phyloP scores from a whole-genome alignment of 2,329 filamentous ascomycete species.

The Trichophyton mentagrophytes region DNA sequence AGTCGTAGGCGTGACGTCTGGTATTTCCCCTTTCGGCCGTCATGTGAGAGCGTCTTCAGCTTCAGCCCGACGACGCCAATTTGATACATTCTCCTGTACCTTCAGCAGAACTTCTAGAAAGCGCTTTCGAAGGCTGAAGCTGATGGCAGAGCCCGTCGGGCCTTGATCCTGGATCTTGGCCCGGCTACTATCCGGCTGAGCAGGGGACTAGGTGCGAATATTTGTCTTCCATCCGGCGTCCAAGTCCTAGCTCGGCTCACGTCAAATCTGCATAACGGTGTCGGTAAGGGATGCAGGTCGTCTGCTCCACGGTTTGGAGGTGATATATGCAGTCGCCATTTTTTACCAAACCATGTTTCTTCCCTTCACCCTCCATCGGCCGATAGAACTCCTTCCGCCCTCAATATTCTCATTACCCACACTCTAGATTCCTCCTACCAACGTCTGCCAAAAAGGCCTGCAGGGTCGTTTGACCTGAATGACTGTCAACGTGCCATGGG shows the following conservation, averaged over 20 bases:
- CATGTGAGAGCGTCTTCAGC: not conserved
- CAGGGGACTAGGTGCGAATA: not conserved
- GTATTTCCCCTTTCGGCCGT: not conserved
- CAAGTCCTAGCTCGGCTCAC: too few species aligned
- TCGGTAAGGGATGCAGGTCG: too few species aligned
- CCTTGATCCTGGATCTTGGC: not conserved
- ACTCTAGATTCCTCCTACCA: too few species aligned
- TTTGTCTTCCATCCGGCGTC: not conserved
- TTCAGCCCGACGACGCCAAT: not conserved
- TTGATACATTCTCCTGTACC: not conserved
- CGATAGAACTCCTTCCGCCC: too few species aligned
- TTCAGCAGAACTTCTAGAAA: not conserved
- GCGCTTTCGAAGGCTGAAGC: not conserved
- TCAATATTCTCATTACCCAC: too few species aligned
- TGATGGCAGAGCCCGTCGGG: not conserved
- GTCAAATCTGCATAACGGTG: too few species aligned
- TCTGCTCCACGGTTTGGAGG: not conserved
- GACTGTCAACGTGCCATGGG: too few species aligned
- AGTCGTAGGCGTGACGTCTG: not conserved
- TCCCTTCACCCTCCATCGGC: not conserved
- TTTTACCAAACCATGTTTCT: not conserved
- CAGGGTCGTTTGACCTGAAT: too few species aligned
- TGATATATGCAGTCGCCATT: not conserved
- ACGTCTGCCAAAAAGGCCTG: too few species aligned
- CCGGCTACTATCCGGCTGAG: conserved; percentile 1